Evolutionary conservation across 2,329 filamentous ascomycete species (phyloP).

Genomic region (Aspergillus awamori): DNA sequence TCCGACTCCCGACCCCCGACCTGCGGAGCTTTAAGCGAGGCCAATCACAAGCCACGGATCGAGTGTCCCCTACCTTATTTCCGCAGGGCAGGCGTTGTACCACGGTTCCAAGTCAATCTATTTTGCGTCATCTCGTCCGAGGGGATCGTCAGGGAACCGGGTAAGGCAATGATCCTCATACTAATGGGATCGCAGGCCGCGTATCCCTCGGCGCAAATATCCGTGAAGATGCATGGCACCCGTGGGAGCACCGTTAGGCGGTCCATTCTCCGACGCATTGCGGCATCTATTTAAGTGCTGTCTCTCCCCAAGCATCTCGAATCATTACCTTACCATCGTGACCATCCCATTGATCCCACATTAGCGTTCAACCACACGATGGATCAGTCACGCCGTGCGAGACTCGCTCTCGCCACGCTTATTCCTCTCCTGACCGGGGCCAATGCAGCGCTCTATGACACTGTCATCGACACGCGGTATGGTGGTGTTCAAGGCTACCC

Average conservation of each 20-base stretch:
- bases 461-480: slow-evolving; percentile 23
- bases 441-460: slow-evolving; percentile 20
- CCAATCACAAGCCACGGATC: not conserved
- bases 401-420: not conserved
- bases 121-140: not conserved
- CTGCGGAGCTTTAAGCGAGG: not conserved
- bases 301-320: not conserved
- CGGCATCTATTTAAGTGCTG: not conserved
- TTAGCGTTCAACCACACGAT: not conserved
- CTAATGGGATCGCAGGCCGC: not conserved
- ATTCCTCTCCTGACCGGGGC: not conserved
- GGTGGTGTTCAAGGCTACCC: slow-evolving; percentile 25
- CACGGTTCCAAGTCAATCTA: not conserved
- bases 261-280: not conserved
- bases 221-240: not conserved
- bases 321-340: not conserved
- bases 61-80: not conserved
- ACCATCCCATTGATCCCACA: not conserved
- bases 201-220: not conserved
- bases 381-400: not conserved
- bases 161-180: not conserved
- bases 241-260: not conserved
- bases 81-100: not conserved
- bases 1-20: not conserved
- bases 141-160: not conserved